Percentiles rank a stretch among this genome's conserved stretches.
Evolutionary conservation across 2,329 filamentous ascomycete species (phyloP).

Genomic region (Dactylellina leptospora): DNA sequence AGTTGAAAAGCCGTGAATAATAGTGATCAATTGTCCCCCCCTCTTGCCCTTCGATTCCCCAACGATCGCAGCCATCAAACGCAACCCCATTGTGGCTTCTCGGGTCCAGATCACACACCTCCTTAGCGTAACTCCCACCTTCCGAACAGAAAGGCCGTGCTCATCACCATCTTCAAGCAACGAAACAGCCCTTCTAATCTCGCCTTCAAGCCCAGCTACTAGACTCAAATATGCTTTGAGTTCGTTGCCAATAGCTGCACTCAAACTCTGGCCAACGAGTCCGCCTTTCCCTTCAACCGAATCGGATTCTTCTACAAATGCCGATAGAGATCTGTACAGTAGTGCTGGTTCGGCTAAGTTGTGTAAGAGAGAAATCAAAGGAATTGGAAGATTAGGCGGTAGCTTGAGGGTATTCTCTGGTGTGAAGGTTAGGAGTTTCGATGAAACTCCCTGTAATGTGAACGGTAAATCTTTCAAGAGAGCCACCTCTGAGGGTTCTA

Average conservation of each 20-base stretch:
- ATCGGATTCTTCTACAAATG: slow-evolving; percentile 81
- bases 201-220: slow-evolving; percentile 89
- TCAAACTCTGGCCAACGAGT: slow-evolving; percentile 88
- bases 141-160: slow-evolving; percentile 74
- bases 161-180: slow-evolving; percentile 75
- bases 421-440: slow-evolving; percentile 80
- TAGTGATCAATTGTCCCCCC: slow-evolving; percentile 88
- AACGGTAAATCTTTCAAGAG: slow-evolving; percentile 85
- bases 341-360: slow-evolving; percentile 90
- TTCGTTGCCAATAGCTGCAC: slow-evolving; percentile 84
- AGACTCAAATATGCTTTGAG: slow-evolving; percentile 88
- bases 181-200: slow-evolving; percentile 83
- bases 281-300: slow-evolving; percentile 66
- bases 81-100: slow-evolving; percentile 93
- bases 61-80: slow-evolving; percentile 91
- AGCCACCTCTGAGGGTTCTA: slow-evolving; percentile 71
- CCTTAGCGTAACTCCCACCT: slow-evolving; percentile 90
- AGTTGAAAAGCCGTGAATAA: slow-evolving; percentile 91
- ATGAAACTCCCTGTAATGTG: slow-evolving; percentile 90
- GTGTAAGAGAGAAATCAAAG: slow-evolving; percentile 85
- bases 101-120: slow-evolving; percentile 96
- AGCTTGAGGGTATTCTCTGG: slow-evolving; percentile 75
- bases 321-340: slow-evolving; percentile 81
- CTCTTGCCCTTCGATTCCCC: slow-evolving; percentile 86
- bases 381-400: slow-evolving; percentile 80